Conservation (phyloP, 2,329 filamentous ascomycete genomes). For the Cladosporium phlei region DNA sequence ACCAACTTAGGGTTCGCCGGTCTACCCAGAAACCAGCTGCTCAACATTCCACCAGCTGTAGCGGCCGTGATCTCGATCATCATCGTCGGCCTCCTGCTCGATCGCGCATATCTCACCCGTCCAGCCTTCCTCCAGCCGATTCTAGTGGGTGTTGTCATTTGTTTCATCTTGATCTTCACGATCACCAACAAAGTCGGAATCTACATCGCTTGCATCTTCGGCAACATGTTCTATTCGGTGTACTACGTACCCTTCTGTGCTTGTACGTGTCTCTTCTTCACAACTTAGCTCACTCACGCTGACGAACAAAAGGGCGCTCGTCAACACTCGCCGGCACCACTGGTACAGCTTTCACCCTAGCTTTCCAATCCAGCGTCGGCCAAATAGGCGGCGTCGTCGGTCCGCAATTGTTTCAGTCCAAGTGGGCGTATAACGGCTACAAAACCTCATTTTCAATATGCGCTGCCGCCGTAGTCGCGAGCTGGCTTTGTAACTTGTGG, state of each 20-base stretch:
- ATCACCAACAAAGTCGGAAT: conserved; percentile 37
- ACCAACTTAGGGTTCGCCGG: conserved; percentile 4
- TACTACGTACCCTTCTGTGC: conserved; percentile 47
- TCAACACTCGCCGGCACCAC: conserved; percentile 40
- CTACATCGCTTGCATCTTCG: conserved; percentile 43
- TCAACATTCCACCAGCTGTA: conserved; percentile 1
- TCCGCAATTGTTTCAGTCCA: conserved; percentile 41
- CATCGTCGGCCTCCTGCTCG: conserved; percentile 39
- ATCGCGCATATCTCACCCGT: conserved; percentile 37
- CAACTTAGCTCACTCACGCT: too few relatives aligned
- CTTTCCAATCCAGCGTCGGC: conserved; percentile 40
- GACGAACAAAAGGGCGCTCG: conserved; percentile 29
- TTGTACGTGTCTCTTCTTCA: conserved; percentile 14
- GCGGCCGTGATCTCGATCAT: conserved; percentile 6
- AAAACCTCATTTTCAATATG: conserved; percentile 37
- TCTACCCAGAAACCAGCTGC: conserved; percentile 1
- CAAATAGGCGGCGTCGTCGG: conserved; percentile 45
- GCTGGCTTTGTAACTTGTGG: conserved; percentile 36
- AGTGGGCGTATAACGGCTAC: conserved; percentile 41
- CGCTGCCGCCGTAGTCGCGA: conserved; percentile 33
- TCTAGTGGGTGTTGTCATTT: conserved; percentile 38
- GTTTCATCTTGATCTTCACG: conserved; percentile 42
- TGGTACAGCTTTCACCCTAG: conserved; percentile 43
- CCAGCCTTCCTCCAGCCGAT: conserved; percentile 40
- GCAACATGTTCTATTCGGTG: conserved; percentile 38